phyloP scores from a whole-genome alignment of 2,329 filamentous ascomycete species.

The Anisogramma anomala region DNA sequence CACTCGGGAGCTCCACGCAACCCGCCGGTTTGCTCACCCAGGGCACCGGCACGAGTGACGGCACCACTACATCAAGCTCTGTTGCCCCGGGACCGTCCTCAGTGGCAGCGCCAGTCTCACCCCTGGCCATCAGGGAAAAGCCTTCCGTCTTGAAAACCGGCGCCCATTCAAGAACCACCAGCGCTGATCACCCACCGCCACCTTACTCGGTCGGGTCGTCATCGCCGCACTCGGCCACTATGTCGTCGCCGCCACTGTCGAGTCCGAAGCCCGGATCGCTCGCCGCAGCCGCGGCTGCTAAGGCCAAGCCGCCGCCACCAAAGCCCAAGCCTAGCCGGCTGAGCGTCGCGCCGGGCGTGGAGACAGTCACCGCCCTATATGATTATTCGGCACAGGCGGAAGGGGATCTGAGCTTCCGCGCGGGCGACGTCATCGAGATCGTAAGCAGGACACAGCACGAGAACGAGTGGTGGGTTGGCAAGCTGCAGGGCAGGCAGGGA shows the following conservation, averaged over 20 bases:
- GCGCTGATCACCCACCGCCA: constrained; percentile 51
- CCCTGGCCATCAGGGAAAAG: constrained; percentile 14
- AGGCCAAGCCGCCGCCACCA: constrained; percentile 59
- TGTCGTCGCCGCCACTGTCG: constrained; percentile 20
- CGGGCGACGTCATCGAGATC: constrained; percentile 86
- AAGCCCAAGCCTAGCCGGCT: constrained; percentile 71
- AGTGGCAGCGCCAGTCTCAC: constrained; percentile 1
- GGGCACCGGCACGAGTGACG: constrained; percentile 26
- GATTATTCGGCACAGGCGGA: constrained; percentile 95
- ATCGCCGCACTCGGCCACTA: constrained; percentile 37
- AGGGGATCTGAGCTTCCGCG: constrained; percentile 80
- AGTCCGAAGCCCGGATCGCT: constrained; percentile 24
- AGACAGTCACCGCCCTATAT: constrained; percentile 83
- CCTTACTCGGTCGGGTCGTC: constrained; percentile 48
- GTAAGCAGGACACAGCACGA: constrained; percentile 70
- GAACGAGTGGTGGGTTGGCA: constrained; percentile 96
- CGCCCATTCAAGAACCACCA: constrained; percentile 27
- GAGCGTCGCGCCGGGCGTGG: constrained; percentile 50
- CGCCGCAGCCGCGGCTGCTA: constrained; percentile 39
- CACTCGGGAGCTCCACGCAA: constrained; percentile 34
- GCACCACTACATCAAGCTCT: constrained; percentile 1
- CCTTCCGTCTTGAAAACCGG: constrained; percentile 10
- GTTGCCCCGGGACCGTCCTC: constrained; percentile 3
- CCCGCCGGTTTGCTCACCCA: constrained; percentile 40
- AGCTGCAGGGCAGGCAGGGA: constrained; percentile 65